Base-by-base conservation (phyloP, 163 green algal genomes). In the Volvox carteri region DNA sequence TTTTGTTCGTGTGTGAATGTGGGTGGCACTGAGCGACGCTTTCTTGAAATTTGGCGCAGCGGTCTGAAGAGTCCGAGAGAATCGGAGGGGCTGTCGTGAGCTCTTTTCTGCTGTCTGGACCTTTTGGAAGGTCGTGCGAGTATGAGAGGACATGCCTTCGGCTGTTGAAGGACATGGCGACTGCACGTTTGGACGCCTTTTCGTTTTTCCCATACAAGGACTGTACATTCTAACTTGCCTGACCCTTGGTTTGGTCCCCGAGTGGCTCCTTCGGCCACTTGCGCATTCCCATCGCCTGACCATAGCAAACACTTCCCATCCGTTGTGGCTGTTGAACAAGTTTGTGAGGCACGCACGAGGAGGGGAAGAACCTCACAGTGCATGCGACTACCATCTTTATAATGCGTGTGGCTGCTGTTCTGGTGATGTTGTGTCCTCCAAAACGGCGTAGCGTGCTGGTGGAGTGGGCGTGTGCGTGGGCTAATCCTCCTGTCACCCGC, bases 271-370 rank as follows among this genome's bases (percentile, higher is more conserved):
- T 65, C 3, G 54, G 54, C 54, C 54, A 65, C 54, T 30, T 65
- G 12, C 28, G 54, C 54, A 65, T 65, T 58, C 12, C 48, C 48
- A 58, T 23, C 48, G 11, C 12, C 11, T 58, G 48, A 58, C 48
- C 14, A 14, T 58, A 23, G 48, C 28, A 33, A 37, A 72, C 60
- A 72, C 28, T 23, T 72, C 67, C 33, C 30, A 23, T 76, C 33
- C 67, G 67, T 76, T n/a, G 67, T 76, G 67, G 67, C 67, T 74
- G 67, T 76, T 76, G 67, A 21, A 76, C 67, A 46, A 37, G 60
- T 4, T 72, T 39, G 60, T 19, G 60, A 30, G 23, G 60, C 60
- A 39, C 19, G 60, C 60, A 72, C 60, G 28, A 28, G 2, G 8
- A 16, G 60, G 18, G 11, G 12, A 33, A 37, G 19, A 23, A 23